Percentiles rank a stretch among this genome's conserved stretches.
Evolutionary conservation across 345 rosid species (phyloP).

Genomic region (Acer negundo): DNA sequence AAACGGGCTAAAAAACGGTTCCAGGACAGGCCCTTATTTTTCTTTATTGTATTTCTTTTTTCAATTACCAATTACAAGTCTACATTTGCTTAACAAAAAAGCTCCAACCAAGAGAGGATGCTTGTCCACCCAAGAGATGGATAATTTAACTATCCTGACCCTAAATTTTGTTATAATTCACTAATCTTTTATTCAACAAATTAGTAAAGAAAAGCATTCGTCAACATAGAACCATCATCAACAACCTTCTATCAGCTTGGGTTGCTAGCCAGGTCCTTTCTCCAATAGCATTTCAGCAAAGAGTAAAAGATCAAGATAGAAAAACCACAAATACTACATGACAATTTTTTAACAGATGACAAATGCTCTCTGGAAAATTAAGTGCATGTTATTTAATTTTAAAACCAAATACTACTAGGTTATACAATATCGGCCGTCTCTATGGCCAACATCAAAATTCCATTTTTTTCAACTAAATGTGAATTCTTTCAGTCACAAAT

Average conservation of each 20-base stretch:
- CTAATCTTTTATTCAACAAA: neutral
- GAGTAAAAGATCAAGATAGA: neutral
- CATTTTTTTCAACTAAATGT: no score
- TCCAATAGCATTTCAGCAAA: neutral
- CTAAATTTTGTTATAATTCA: neutral
- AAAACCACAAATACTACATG: neutral
- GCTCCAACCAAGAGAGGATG: neutral
- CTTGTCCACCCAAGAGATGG: neutral
- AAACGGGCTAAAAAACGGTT: no score
- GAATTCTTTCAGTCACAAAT: no score
- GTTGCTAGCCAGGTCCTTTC: neutral
- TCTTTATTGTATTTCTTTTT: neutral
- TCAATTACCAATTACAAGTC: neutral
- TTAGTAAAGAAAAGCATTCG: neutral
- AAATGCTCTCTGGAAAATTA: neutral
- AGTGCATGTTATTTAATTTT: neutral
- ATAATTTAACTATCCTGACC: neutral
- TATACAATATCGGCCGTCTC: no score
- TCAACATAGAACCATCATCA: neutral
- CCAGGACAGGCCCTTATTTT: no score
- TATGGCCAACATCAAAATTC: no score
- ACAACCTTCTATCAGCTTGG: neutral
- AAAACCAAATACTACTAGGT: neutral
- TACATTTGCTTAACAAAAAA: neutral
- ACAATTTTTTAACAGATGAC: neutral